These are phyloP conservation scores for Solanum piurae DNA, from an alignment of 257 asterid genomes.

Conservation along the genomic window DNA sequence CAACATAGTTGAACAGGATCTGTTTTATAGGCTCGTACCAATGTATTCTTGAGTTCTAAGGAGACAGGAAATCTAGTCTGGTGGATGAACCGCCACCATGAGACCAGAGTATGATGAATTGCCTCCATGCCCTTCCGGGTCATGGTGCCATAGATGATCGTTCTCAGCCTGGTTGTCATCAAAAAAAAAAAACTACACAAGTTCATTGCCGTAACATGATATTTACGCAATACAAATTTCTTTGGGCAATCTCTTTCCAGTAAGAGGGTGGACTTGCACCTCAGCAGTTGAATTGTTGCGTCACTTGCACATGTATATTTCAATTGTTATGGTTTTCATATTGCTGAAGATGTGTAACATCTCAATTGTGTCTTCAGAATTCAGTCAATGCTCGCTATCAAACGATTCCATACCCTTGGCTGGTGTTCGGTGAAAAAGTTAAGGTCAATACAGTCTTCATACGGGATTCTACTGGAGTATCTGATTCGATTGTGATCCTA, in stretches of 20 bases:
- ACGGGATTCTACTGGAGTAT: conserved; percentile 97
- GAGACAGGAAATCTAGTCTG: not conserved
- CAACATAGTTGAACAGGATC: not conserved
- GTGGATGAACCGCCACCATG: not conserved
- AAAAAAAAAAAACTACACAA: not conserved
- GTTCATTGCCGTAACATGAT: not conserved
- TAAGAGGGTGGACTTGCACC: not conserved
- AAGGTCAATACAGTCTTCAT: conserved; percentile 89
- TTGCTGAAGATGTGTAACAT: not conserved
- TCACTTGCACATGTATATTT: not conserved
- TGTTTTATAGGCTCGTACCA: not conserved
- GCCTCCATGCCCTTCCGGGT: not conserved
- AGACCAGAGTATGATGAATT: not conserved
- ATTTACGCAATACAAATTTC: not conserved
- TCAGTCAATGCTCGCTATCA: conserved; percentile 98
- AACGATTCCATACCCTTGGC: conserved; percentile 89
- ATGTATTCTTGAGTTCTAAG: not conserved
- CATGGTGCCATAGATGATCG: not conserved
- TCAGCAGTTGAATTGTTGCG: not conserved
- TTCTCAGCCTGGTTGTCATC: not conserved
- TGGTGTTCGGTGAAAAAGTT: conserved; percentile 95
- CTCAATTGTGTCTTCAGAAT: conserved; percentile 44
- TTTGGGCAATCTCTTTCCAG: not conserved
- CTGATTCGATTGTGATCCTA: conserved; percentile 92
- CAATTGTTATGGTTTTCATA: not conserved